Evolutionary conservation across 176 grass and related monocot genomes (phyloP), one percentile per base, ranked within the genome.

Genomic region (Rhynchospora pubera): DNA sequence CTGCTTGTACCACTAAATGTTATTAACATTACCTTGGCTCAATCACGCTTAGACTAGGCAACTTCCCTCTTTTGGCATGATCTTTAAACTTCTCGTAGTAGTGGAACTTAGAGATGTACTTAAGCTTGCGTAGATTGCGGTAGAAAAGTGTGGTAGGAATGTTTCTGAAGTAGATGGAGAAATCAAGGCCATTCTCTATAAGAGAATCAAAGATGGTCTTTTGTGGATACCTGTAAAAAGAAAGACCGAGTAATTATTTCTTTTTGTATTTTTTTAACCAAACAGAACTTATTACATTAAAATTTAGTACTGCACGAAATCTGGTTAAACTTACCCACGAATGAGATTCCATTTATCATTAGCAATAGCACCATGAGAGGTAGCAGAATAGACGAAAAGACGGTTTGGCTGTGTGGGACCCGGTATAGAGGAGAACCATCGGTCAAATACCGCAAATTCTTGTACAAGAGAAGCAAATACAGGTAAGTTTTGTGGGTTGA

Each of bases 401-500:
- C 94, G 86, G 86, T 97, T 94, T 34, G 94, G 94, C 62, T 97
- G 94, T 2, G 92, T 97, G 0, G 94, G 92, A 1, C 92, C 89
- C 18, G 88, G 94, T 22, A 97, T 83, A 82, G 92, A 97, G 52
- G 94, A 94, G 91, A 97, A 97, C 94, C 94, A 97, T 13, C 90
- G 92, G 66, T 97, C 94, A 89, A 97, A 97, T 22, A 97, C 91
- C 16, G 91, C 92, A 85, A 97, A 97, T 61, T 87, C 73, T 2
- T 91, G 45, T 5, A 89, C 90, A 21, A 97, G 87, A 15, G 88
- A 81, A 18, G 90, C 84, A 85, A 94, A 97, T 56, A 93, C 56
- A 0, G 94, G 92, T 39, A 94, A 80, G 9, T 69, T 87, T 74
- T 89, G 66, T 0, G 94, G 94, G 34, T 72, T 90, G 88, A 97